Evolutionary conservation across 352 stramenopile species (phyloP).

Genomic region (Globisporangium carolinianum): DNA sequence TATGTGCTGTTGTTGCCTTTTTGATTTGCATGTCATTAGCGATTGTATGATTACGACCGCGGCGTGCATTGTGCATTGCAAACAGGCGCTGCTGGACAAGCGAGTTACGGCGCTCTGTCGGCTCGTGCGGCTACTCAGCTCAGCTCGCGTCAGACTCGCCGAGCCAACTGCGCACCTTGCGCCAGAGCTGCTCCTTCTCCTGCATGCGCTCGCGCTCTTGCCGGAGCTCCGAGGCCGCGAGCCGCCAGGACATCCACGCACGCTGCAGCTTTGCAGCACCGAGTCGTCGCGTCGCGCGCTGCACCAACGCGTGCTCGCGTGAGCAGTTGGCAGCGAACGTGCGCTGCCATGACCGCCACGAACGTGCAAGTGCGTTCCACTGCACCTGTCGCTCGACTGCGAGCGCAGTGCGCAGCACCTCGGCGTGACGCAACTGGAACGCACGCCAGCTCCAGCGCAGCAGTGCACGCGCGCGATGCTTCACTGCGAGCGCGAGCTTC

Average conservation of each 20-base stretch:
- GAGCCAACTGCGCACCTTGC: slow-evolving; percentile 58
- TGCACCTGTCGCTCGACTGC: slow-evolving; percentile 23
- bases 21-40: no score
- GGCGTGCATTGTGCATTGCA: no score
- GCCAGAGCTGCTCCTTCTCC: slow-evolving; percentile 55
- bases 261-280: slow-evolving; percentile 12
- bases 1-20: no score
- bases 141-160: slow-evolving; percentile 21
- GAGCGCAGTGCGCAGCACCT: slow-evolving; percentile 14
- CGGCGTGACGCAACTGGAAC: slow-evolving; percentile 15
- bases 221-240: slow-evolving; percentile 16
- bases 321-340: slow-evolving; percentile 8
- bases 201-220: slow-evolving; percentile 21
- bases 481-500: slow-evolving; percentile 15
- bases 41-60: no score
- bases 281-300: slow-evolving; percentile 7
- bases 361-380: slow-evolving; percentile 22
- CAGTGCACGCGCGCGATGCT: slow-evolving; percentile 13
- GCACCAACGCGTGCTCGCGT: slow-evolving; percentile 11
- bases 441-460: slow-evolving; percentile 13
- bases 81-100: background rate
- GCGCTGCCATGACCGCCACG: slow-evolving; percentile 24
- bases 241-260: slow-evolving; percentile 26
- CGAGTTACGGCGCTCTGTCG: background rate
- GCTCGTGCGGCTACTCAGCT: background rate